Evolutionary conservation across 768 basidiomycete species (phyloP).

Genomic region (Kwoniella sp.): DNA sequence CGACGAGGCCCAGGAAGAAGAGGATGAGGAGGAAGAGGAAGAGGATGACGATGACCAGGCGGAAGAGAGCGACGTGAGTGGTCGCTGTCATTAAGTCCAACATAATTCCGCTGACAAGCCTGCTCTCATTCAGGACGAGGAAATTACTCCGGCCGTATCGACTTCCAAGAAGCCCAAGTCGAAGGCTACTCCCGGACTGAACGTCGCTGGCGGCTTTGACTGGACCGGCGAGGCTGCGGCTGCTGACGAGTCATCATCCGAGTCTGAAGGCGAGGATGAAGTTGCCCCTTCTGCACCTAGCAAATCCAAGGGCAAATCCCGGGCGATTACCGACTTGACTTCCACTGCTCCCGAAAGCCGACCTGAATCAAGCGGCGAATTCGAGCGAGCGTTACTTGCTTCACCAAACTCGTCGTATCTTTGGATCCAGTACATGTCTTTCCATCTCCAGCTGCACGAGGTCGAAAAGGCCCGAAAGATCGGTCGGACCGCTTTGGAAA

Average conservation of each 20-base stretch:
- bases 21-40: constrained; percentile 56
- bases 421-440: constrained; percentile 99
- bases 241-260: constrained; percentile 57
- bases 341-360: constrained; percentile 80
- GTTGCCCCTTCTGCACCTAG: constrained; percentile 45
- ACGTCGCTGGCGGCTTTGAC: constrained; percentile 54
- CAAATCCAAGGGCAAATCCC: constrained; percentile 61
- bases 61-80: constrained; percentile 48
- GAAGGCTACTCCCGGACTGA: constrained; percentile 26
- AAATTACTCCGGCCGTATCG: not conserved
- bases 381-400: constrained; percentile 86
- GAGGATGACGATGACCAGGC: constrained; percentile 57
- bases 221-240: constrained; percentile 55
- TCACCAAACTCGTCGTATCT: constrained; percentile 96
- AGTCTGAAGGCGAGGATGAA: constrained; percentile 41
- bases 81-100: not conserved
- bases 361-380: constrained; percentile 91
- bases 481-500: constrained; percentile 76
- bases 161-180: constrained; percentile 19
- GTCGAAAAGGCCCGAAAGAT: constrained; percentile 90
- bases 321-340: constrained; percentile 62
- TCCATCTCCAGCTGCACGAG: constrained; percentile 95
- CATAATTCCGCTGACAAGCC: not conserved
- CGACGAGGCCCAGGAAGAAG: constrained; percentile 31
- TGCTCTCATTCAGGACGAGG: constrained; percentile 8